A percentile compares a stretch with the other conserved stretches of the same genome.
Conservation (phyloP, 2,329 filamentous ascomycete species). For the Magnaporthiopsis poae region DNA sequence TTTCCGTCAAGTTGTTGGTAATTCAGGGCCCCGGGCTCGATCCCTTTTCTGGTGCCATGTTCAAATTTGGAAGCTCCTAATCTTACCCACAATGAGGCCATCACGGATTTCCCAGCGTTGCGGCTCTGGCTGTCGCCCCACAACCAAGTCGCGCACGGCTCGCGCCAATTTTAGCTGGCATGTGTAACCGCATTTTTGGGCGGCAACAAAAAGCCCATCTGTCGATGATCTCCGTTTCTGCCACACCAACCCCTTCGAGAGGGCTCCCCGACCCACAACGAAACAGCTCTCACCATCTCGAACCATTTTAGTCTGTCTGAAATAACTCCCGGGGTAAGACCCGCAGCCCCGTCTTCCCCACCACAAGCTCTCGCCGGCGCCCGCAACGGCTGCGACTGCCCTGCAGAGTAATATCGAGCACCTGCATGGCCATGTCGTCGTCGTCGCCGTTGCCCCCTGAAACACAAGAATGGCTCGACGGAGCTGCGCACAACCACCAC, state of each 20-base stretch:
- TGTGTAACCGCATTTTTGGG: too few species aligned
- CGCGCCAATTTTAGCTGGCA: background rate
- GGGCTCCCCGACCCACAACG: background rate
- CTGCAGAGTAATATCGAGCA: background rate
- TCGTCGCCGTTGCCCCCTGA: background rate
- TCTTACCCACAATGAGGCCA: background rate
- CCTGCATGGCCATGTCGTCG: background rate
- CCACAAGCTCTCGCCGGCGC: too few species aligned
- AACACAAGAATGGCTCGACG: background rate
- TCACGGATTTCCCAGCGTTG: constrained; percentile 1
- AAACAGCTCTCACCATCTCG: constrained; percentile 1
- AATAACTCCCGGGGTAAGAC: background rate
- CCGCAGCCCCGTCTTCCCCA: too few species aligned
- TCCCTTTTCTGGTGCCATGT: background rate
- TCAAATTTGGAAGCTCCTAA: background rate
- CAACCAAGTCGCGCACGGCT: background rate
- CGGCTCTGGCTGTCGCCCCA: background rate
- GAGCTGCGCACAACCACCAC: background rate
- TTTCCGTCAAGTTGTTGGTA: background rate
- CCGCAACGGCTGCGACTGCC: background rate
- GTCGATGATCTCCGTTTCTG: constrained; percentile 5
- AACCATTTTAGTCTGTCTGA: background rate
- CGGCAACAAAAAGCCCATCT: background rate
- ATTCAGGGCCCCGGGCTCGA: background rate
- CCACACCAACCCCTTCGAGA: background rate